phyloP scores from a whole-genome alignment of 345 rosid species.

The Pistacia integerrima region DNA sequence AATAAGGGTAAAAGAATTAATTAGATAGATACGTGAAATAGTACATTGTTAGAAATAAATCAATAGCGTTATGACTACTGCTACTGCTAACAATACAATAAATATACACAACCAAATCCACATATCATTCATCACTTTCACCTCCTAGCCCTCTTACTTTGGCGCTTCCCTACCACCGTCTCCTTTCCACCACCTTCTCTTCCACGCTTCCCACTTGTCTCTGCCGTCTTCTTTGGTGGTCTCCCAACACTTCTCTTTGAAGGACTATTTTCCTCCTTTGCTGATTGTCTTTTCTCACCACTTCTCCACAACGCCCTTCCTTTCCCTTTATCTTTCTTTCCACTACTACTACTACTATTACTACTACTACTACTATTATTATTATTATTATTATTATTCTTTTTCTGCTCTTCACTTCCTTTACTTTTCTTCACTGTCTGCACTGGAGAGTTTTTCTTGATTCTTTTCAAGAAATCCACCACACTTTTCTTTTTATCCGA shows the following conservation, averaged over 20 bases:
- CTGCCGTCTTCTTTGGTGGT: constrained; percentile 48
- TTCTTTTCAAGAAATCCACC: constrained; percentile 69
- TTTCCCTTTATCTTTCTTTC: constrained; percentile 43
- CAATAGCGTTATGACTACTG: too few relatives aligned
- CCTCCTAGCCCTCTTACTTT: constrained; percentile 50
- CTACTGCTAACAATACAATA: not conserved
- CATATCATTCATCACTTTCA: constrained; percentile 2
- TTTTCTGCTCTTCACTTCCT: not conserved
- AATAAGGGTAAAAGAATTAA: too few relatives aligned
- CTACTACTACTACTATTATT: constrained; percentile 16
- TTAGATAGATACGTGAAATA: too few relatives aligned
- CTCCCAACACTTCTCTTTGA: constrained; percentile 46
- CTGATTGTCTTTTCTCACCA: constrained; percentile 30
- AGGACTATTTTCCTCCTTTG: constrained; percentile 39
- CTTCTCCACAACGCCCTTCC: constrained; percentile 42
- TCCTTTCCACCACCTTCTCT: constrained; percentile 41
- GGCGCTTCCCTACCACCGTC: constrained; percentile 40
- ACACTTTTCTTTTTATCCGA: constrained; percentile 62
- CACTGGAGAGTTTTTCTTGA: constrained; percentile 53
- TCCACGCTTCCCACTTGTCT: constrained; percentile 48
- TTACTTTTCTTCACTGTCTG: constrained; percentile 32
- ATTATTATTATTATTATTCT: constrained; percentile 21
- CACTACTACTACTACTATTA: constrained; percentile 24
- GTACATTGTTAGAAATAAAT: too few relatives aligned
- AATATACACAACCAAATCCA: not conserved